Conservation (phyloP, 768 basidiomycete genomes). For the Pleurotus eryngii region DNA sequence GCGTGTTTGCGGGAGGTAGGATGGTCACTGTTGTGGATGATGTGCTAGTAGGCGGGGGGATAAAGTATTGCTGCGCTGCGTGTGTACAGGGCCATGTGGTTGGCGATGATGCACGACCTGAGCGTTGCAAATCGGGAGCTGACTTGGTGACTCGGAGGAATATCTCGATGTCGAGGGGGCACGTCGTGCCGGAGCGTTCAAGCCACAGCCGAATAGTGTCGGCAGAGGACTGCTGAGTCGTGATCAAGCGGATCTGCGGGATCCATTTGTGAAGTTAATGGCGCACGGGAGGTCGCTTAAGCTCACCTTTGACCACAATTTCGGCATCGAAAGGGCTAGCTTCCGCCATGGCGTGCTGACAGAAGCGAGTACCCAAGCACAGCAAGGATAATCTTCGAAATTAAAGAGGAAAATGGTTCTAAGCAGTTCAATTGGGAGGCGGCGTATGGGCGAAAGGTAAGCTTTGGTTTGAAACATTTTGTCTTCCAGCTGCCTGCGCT, state of each 20-base stretch:
- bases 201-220: constrained; percentile 83
- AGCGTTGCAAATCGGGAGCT: constrained; percentile 17
- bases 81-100: constrained; percentile 32
- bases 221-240: constrained; percentile 65
- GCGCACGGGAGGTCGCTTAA: too few relatives aligned
- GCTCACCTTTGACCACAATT: constrained; percentile 75
- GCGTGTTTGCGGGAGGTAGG: constrained; percentile 35
- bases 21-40: constrained; percentile 18
- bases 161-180: constrained; percentile 80
- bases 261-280: too few relatives aligned
- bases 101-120: constrained; percentile 29
- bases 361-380: constrained; percentile 71
- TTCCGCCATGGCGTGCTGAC: constrained; percentile 68
- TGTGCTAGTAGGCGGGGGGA: constrained; percentile 25
- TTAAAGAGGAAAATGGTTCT: constrained; percentile 67
- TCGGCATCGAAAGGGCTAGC: constrained; percentile 62
- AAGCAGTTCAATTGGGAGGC: constrained; percentile 71
- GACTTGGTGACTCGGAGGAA: constrained; percentile 52
- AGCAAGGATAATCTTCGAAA: constrained; percentile 69
- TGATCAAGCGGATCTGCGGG: constrained; percentile 67
- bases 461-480: constrained; percentile 49
- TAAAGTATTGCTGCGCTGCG: constrained; percentile 32
- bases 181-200: constrained; percentile 67
- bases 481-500: constrained; percentile 47
- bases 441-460: constrained; percentile 69